These are phyloP conservation scores for Bruguiera gymnorhiza DNA, from an alignment of 345 rosid genomes.

Conservation along the genomic window DNA sequence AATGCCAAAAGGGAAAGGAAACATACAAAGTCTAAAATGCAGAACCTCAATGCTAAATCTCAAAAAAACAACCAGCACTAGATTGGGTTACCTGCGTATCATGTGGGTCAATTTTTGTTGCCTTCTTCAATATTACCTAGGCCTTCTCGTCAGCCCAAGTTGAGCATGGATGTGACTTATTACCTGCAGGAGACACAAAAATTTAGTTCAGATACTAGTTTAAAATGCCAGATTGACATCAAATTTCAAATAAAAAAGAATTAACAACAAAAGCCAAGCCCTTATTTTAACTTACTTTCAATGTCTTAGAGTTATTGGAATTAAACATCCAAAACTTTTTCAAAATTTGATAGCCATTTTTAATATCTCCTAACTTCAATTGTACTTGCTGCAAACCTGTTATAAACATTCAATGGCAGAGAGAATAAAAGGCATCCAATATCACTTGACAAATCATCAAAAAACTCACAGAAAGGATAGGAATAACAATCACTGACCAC, in stretches of 20 bases:
- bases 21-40: no score
- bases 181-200: constrained; percentile 36
- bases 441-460: not conserved
- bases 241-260: not conserved
- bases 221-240: not conserved
- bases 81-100: constrained; percentile 66
- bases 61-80: constrained; percentile 8
- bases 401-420: not conserved
- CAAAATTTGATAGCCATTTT: constrained; percentile 81
- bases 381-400: constrained; percentile 97
- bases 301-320: constrained; percentile 87
- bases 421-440: not conserved
- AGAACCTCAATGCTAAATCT: not conserved
- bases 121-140: constrained; percentile 76
- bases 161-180: constrained; percentile 82
- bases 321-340: constrained; percentile 83
- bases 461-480: not conserved
- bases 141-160: constrained; percentile 87
- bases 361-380: constrained; percentile 74
- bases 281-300: constrained; percentile 51
- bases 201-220: not conserved
- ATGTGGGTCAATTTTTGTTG: constrained; percentile 88
- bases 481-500: constrained; percentile 46
- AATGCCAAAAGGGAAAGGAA: no score
- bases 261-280: not conserved